Percentiles rank a stretch among this genome's conserved stretches.
Evolutionary conservation across 768 basidiomycete genomes (phyloP).

Genomic region (Clathrus columnatus): DNA sequence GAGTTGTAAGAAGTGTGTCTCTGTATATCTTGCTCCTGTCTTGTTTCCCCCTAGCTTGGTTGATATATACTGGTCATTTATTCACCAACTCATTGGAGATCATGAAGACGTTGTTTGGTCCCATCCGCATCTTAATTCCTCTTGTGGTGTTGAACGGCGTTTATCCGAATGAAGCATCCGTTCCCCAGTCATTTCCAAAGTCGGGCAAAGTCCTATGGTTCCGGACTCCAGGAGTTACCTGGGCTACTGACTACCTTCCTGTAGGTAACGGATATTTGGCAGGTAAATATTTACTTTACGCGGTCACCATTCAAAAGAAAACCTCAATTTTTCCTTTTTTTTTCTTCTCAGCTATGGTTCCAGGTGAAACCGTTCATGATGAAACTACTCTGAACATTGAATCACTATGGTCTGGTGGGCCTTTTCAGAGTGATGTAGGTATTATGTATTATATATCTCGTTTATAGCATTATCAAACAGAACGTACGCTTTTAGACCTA

Average conservation of each 20-base stretch:
- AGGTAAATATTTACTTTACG: conserved; percentile 3
- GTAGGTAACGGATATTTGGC: conserved; percentile 63
- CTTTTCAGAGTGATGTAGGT: conserved; percentile 54
- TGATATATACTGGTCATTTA: not conserved
- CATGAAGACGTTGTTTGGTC: not conserved
- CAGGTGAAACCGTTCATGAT: conserved; percentile 53
- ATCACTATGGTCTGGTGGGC: conserved; percentile 68
- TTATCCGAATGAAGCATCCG: not conserved
- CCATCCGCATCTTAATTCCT: not conserved
- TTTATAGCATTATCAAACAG: not conserved
- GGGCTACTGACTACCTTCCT: conserved; percentile 56
- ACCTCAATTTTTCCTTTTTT: no score
- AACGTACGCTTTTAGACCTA: conserved; percentile 35
- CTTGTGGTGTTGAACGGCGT: not conserved
- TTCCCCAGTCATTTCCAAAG: conserved; percentile 45
- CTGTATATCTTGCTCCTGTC: not conserved
- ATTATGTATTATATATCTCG: not conserved
- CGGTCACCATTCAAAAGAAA: not conserved
- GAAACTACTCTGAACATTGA: conserved; percentile 65
- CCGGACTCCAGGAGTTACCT: conserved; percentile 36
- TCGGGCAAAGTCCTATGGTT: conserved; percentile 79
- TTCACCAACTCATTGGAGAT: not conserved
- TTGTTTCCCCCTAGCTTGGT: not conserved
- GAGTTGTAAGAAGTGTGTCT: not conserved
- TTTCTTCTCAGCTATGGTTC: conserved; percentile 44